Conservation (phyloP, 176 grass and related monocot genomes). For the Aegilops sharonensis region DNA sequence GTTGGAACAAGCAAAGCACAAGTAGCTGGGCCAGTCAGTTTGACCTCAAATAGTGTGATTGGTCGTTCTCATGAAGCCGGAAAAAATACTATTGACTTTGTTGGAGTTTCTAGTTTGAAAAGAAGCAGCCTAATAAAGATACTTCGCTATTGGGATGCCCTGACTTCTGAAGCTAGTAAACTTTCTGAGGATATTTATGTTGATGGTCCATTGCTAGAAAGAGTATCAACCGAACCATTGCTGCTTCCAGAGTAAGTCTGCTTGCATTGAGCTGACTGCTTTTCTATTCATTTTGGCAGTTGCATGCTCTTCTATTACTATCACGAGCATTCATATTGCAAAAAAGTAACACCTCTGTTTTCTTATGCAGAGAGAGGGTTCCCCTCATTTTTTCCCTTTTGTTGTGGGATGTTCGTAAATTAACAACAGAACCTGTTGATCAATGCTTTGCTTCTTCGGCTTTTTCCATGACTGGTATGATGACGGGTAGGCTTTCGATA, state of each 20-base stretch:
- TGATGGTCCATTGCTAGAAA: slow-evolving; percentile 48
- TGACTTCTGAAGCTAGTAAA: slow-evolving; percentile 37
- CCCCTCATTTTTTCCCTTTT: slow-evolving; percentile 56
- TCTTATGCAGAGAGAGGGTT: slow-evolving; percentile 59
- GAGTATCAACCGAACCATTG: slow-evolving; percentile 53
- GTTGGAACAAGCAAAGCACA: slow-evolving; percentile 16
- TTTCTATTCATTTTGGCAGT: slow-evolving; percentile 1
- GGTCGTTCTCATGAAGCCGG: slow-evolving; percentile 1
- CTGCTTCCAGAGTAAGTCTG: slow-evolving; percentile 63
- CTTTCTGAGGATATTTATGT: slow-evolving; percentile 16
- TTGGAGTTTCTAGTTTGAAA: slow-evolving; percentile 51
- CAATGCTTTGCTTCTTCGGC: slow-evolving; percentile 37
- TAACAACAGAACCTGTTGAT: slow-evolving; percentile 32
- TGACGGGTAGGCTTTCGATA: slow-evolving; percentile 19
- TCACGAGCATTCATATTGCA: slow-evolving; percentile 2
- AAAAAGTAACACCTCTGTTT: neutral
- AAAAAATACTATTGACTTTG: slow-evolving; percentile 34
- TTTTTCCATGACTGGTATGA: slow-evolving; percentile 39
- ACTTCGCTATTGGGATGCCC: slow-evolving; percentile 40
- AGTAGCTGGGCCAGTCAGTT: neutral
- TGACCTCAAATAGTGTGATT: slow-evolving; percentile 17
- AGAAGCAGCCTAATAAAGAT: slow-evolving; percentile 42
- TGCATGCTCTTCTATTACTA: neutral
- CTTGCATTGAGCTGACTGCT: neutral
- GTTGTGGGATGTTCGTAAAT: slow-evolving; percentile 45